These are phyloP conservation scores for Russula brevipes DNA, from an alignment of 768 basidiomycete genomes.

Conservation along the genomic window DNA sequence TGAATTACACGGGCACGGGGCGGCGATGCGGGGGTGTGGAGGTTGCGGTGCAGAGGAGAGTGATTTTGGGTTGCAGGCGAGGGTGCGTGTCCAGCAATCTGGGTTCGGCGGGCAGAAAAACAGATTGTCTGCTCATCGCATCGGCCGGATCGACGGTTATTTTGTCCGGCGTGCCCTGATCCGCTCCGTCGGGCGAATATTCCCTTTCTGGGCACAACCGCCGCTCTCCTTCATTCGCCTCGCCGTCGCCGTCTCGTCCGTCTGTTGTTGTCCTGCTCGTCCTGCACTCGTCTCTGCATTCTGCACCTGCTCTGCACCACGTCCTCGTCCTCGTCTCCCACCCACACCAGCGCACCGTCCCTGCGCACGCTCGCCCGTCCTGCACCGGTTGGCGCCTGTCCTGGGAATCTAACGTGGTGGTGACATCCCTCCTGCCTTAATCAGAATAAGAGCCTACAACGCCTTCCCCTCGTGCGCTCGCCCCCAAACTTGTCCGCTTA, in stretches of 20 bases:
- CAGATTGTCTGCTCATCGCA: no score
- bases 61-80: no score
- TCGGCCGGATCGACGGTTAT: slow-evolving; percentile 12
- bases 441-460: slow-evolving; percentile 21
- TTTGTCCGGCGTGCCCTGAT: slow-evolving; percentile 2
- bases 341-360: neutral
- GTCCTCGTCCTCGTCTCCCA: neutral
- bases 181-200: neutral
- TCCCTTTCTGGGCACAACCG: neutral
- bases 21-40: no score
- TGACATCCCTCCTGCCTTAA: slow-evolving; percentile 18
- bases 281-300: no score
- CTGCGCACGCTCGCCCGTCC: neutral
- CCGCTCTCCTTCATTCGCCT: no score
- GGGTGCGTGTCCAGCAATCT: no score
- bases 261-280: no score
- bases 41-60: no score
- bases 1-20: neutral
- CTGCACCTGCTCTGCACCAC: neutral
- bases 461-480: slow-evolving; percentile 20
- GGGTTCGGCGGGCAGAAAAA: no score
- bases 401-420: slow-evolving; percentile 20
- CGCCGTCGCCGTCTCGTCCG: no score
- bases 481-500: slow-evolving; percentile 13
- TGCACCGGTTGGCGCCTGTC: slow-evolving; percentile 2